A percentile compares a stretch with the other conserved stretches of the same genome.
Conservation (phyloP, 805 yeast genomes). For the Jamesozyma lodderae region DNA sequence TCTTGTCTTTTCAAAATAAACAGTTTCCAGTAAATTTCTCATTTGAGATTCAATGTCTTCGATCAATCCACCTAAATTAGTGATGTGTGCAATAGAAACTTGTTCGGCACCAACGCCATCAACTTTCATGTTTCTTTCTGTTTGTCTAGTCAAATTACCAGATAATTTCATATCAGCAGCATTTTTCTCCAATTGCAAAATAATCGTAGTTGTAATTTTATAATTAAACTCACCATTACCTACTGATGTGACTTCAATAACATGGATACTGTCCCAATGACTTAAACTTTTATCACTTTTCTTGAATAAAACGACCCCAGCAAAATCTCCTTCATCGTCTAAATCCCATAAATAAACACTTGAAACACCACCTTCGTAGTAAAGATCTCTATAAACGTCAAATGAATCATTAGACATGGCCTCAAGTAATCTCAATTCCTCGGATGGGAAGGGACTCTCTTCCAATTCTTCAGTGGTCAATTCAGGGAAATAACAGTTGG, state of each 20-base stretch:
- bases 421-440: slow-evolving; percentile 62
- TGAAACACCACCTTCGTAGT: slow-evolving; percentile 90
- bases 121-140: slow-evolving; percentile 42
- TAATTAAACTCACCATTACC: slow-evolving; percentile 38
- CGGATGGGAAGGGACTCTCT: slow-evolving; percentile 72
- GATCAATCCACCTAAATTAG: slow-evolving; percentile 74
- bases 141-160: slow-evolving; percentile 83
- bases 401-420: slow-evolving; percentile 79
- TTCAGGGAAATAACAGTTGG: slow-evolving; percentile 49
- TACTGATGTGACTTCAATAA: slow-evolving; percentile 58
- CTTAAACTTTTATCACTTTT: slow-evolving; percentile 42
- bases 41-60: slow-evolving; percentile 85
- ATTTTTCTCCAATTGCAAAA: slow-evolving; percentile 50
- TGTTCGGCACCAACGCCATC: slow-evolving; percentile 19
- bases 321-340: slow-evolving; percentile 52
- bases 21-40: slow-evolving; percentile 83
- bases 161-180: slow-evolving; percentile 42
- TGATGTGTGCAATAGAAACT: slow-evolving; percentile 57
- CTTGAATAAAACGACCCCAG: slow-evolving; percentile 84
- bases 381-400: slow-evolving; percentile 85
- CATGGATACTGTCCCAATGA: slow-evolving; percentile 91
- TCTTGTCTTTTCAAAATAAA: slow-evolving; percentile 88
- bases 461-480: slow-evolving; percentile 39
- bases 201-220: slow-evolving; percentile 79
- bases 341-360: slow-evolving; percentile 91